These are phyloP conservation scores for Phaeosphaeria sp. DNA, from an alignment of 2,329 filamentous ascomycete species.

Conservation along the genomic window DNA sequence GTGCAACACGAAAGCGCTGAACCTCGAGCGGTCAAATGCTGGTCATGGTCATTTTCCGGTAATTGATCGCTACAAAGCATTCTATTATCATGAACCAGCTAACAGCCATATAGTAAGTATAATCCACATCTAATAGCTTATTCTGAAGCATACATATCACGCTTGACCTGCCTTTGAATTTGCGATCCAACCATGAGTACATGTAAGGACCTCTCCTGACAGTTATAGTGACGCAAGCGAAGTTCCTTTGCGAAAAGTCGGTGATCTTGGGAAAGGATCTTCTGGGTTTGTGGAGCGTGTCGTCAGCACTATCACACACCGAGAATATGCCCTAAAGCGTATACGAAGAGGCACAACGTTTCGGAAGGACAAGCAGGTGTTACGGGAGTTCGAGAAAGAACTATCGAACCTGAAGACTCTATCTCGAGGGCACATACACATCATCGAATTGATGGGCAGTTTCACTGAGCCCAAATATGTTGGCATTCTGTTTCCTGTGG, in stretches of 20 bases:
- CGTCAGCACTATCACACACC: conserved; percentile 21
- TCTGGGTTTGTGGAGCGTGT: conserved; percentile 31
- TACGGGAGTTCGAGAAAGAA: conserved; percentile 20
- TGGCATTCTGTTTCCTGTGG: conserved; percentile 35
- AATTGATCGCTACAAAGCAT: too few relatives aligned
- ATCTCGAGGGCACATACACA: conserved; percentile 16
- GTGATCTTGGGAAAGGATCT: conserved; percentile 23
- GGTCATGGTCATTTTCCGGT: conserved; percentile 18
- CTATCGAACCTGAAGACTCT: conserved; percentile 18
- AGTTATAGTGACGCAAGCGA: too few relatives aligned
- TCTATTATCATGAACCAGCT: too few relatives aligned
- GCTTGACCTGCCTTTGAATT: too few relatives aligned
- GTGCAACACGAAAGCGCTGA: conserved; percentile 7
- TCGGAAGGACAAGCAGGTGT: conserved; percentile 10
- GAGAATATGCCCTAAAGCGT: conserved; percentile 32
- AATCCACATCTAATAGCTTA: too few relatives aligned
- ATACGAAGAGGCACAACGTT: conserved; percentile 20
- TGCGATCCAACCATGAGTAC: too few relatives aligned
- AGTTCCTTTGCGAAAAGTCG: conserved; percentile 15
- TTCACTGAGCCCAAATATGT: conserved; percentile 41
- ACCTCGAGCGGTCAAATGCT: conserved; percentile 12
- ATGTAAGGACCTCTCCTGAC: too few relatives aligned
- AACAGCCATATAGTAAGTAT: too few relatives aligned
- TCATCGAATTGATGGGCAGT: conserved; percentile 31
- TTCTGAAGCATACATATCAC: too few relatives aligned